Conservation (phyloP, 2,329 filamentous ascomycete species). For the Pestalotiopsis sp. region DNA sequence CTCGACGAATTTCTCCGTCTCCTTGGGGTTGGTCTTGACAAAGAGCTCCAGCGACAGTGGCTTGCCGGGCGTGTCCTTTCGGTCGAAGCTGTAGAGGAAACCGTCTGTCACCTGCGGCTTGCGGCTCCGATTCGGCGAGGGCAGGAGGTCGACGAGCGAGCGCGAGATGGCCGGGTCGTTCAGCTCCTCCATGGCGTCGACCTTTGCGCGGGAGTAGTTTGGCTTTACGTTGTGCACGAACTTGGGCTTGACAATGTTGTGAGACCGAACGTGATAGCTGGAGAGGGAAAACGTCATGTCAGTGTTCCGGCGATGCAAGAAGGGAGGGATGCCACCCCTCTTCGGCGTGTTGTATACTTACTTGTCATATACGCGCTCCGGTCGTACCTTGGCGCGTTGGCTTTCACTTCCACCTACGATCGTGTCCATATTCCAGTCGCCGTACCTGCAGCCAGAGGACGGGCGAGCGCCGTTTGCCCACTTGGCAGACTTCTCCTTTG, state of each 20-base stretch:
- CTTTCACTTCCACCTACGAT: conserved; percentile 26
- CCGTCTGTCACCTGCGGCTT: conserved; percentile 32
- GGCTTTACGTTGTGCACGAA: conserved; percentile 24
- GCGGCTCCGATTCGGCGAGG: conserved; percentile 23
- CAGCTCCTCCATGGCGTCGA: conserved; percentile 36
- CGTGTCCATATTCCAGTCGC: conserved; percentile 12
- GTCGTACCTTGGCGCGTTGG: conserved; percentile 37
- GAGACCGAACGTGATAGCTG: conserved; percentile 19
- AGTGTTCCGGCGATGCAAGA: neutral
- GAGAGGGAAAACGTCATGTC: neutral
- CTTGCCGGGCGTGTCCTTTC: conserved; percentile 37
- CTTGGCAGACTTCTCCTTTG: conserved; percentile 43
- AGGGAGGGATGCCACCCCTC: neutral
- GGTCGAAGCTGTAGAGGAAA: conserved; percentile 47
- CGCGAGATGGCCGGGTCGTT: conserved; percentile 33
- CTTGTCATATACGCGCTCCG: conserved; percentile 33
- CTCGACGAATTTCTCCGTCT: conserved; percentile 47
- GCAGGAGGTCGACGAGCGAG: conserved; percentile 36
- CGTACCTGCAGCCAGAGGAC: conserved; percentile 25
- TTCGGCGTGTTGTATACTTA: conserved; percentile 26
- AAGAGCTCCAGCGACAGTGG: conserved; percentile 41
- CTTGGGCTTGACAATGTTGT: conserved; percentile 40
- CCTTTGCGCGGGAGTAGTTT: conserved; percentile 33
- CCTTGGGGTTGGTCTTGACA: conserved; percentile 36
- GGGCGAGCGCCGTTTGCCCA: conserved; percentile 41